Conservation (phyloP, 1,284 basidiomycete genomes). For the Pyrrhoderma noxium region DNA sequence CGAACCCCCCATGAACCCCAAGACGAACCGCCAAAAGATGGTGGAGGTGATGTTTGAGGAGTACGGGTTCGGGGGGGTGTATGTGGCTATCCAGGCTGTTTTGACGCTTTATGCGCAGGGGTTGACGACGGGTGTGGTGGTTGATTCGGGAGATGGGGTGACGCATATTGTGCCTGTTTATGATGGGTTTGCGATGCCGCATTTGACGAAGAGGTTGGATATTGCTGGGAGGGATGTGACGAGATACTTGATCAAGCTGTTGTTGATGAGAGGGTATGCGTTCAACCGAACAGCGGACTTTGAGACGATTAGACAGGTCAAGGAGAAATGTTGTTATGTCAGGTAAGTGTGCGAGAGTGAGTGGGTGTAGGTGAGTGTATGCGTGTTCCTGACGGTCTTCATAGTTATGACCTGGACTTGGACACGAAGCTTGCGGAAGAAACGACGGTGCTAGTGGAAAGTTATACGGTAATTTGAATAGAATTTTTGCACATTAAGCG, state of each 20-base stretch:
- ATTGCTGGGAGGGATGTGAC: constrained; percentile 98
- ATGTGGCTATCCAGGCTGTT: constrained; percentile 98
- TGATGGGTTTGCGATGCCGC: constrained; percentile 93
- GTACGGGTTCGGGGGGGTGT: constrained; percentile 94
- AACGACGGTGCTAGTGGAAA: constrained; percentile 94
- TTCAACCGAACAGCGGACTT: constrained; percentile 99
- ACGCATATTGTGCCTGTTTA: constrained; percentile 99
- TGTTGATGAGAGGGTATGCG: constrained; percentile 97
- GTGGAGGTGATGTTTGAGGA: constrained; percentile 99
- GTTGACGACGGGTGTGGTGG: constrained; percentile 95
- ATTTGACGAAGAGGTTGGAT: constrained; percentile 89
- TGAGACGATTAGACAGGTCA: constrained; percentile 97
- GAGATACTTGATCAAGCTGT: constrained; percentile 95
- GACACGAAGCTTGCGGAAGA: constrained; percentile 94
- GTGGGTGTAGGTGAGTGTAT: background rate
- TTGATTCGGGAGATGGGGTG: constrained; percentile 98
- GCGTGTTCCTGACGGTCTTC: background rate
- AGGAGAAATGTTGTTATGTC: constrained; percentile 97
- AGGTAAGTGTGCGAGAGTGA: constrained; percentile 47
- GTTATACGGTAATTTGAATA: constrained; percentile 84
- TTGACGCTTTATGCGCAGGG: constrained; percentile 75
- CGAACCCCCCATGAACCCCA: constrained; percentile 99
- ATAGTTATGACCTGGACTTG: constrained; percentile 89
- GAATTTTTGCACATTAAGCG: too few relatives aligned
- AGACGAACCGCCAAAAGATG: constrained; percentile 89